Evolutionary conservation across 2,329 filamentous ascomycete species (phyloP).

Genomic region (Teratosphaeria zuluensis): DNA sequence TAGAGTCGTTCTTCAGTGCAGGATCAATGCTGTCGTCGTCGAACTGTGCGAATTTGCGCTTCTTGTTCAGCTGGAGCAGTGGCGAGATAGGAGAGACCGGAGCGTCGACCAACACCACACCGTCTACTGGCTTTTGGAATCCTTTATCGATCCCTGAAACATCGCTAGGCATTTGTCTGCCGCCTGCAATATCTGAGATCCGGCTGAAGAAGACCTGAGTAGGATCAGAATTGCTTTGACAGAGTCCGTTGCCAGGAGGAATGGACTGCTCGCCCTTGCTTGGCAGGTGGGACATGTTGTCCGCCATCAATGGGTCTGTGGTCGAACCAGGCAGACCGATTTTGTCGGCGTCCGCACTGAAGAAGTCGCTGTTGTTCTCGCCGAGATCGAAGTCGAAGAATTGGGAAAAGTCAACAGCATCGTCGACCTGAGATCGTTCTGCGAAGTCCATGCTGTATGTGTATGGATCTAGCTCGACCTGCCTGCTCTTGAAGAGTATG

Average conservation of each 20-base stretch:
- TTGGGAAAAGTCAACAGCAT: not conserved
- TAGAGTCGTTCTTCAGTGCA: not conserved
- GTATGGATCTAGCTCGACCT: not conserved
- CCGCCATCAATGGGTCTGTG: not conserved
- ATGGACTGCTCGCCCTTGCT: not conserved
- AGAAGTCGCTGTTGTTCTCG: not conserved
- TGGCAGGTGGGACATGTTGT: not conserved
- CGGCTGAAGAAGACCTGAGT: not conserved
- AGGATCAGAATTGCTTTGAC: not conserved
- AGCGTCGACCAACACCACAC: not conserved
- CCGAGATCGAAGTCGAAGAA: not conserved
- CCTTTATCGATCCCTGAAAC: not conserved
- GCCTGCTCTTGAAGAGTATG: not conserved
- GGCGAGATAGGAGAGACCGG: not conserved
- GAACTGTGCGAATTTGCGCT: not conserved
- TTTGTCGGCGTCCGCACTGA: not conserved
- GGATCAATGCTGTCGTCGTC: not conserved
- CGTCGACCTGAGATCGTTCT: not conserved
- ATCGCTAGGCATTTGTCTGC: not conserved
- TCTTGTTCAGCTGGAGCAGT: not conserved
- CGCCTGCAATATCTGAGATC: not conserved
- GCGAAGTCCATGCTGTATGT: not conserved
- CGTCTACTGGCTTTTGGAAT: not conserved
- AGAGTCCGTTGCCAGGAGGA: not conserved
- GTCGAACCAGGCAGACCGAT: not conserved